Evolutionary conservation across 441 rosid species (phyloP).

Genomic region (Adansonia madagascariensis): DNA sequence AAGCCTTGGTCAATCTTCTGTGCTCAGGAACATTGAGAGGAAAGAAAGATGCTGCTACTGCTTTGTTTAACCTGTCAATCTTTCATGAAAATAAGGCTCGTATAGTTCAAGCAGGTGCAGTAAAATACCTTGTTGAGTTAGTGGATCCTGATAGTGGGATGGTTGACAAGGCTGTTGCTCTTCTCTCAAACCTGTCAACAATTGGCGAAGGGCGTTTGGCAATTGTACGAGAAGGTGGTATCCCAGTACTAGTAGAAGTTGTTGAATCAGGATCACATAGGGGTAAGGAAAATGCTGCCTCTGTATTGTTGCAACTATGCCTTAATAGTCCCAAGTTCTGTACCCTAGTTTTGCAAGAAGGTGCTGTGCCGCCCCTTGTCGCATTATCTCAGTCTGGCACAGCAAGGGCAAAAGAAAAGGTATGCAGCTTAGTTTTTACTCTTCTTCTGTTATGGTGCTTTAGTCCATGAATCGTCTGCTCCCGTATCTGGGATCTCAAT

Average conservation of each 20-base stretch:
- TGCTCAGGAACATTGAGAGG: slow-evolving; percentile 80
- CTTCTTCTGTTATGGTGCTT: slow-evolving; percentile 4
- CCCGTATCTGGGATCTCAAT: not conserved
- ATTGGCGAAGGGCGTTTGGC: slow-evolving; percentile 77
- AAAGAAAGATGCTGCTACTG: slow-evolving; percentile 91
- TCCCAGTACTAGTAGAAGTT: slow-evolving; percentile 78
- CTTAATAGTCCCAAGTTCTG: slow-evolving; percentile 75
- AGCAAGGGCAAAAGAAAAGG: slow-evolving; percentile 28
- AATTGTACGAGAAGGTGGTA: slow-evolving; percentile 75
- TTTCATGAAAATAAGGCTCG: slow-evolving; percentile 89
- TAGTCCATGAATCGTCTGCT: slow-evolving; percentile 1
- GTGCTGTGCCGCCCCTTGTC: slow-evolving; percentile 97
- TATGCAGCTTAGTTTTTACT: not conserved
- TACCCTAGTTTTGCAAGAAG: slow-evolving; percentile 90
- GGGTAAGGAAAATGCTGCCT: slow-evolving; percentile 92
- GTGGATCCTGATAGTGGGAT: slow-evolving; percentile 70
- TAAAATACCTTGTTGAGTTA: slow-evolving; percentile 77
- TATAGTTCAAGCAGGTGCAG: slow-evolving; percentile 87
- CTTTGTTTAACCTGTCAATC: slow-evolving; percentile 87
- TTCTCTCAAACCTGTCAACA: slow-evolving; percentile 83
- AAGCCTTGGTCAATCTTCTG: slow-evolving; percentile 77
- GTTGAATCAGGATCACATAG: slow-evolving; percentile 85
- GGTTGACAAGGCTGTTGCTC: slow-evolving; percentile 92
- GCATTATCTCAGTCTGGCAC: slow-evolving; percentile 89
- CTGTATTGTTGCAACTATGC: slow-evolving; percentile 78